Base-by-base conservation (phyloP, 2,329 filamentous ascomycete species). In the Dryadomyces quercivorus region DNA sequence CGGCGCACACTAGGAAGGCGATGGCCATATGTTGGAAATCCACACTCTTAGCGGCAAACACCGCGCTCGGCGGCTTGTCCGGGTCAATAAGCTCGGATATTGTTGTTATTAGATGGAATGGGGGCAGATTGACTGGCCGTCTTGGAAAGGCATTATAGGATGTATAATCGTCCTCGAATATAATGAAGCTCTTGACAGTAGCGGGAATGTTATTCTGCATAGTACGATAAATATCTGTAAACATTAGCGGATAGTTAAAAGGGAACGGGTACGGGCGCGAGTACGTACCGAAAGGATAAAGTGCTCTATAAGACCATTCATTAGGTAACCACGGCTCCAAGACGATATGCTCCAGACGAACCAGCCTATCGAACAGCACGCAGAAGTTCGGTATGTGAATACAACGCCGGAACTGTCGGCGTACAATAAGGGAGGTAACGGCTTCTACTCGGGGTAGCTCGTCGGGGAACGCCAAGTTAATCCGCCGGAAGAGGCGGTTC, bases 381-480 rank as follows among this genome's bases (percentile, higher is more conserved):
- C 26, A 8, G 7, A 67, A 46, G 46, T 15, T 26, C 5, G 0
- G 1, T 9, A 56, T 51, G 36, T 13, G 26, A 60, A 69, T 20
- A 13, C 48, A 56, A 58, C 64, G 64, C 18, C 68, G 63, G 49
- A 68, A 53, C 53, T 69, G 64, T 61, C 66, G 66, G 58, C 65
- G 64, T 18, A 70, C 59, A 26, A 67, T 55, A 40, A 69, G 57
- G 51, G 58, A 46, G 2, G 64, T 67, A 43, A 68, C 65, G 36
- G 54, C 62, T 3, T 62, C 15, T 36, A 68, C 62, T 47, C 18
- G 55, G 53, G 63, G 64, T 5, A 64, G 52, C 5, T 5, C n/a
- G 47, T 61, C 44, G 34, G 54, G 50, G 48, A 55, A 38, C 38
- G 53, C 20, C 9, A 46, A 1, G 43, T 18, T 7, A 40, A 63